phyloP scores from a whole-genome alignment of 257 asterid species.

The Ehretia macrophylla region DNA sequence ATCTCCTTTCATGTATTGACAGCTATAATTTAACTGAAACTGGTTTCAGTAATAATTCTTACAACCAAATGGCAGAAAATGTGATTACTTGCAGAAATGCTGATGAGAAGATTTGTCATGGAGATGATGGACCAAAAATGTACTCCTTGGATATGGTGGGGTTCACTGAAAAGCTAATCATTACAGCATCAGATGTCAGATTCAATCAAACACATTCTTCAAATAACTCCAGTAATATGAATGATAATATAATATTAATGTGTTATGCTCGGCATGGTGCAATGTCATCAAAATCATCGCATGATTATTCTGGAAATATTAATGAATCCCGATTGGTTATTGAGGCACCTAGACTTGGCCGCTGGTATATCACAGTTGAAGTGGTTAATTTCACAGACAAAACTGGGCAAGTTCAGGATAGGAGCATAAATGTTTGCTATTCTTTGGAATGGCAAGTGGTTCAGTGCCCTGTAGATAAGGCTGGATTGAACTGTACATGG shows the following conservation, averaged over 20 bases:
- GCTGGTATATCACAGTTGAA: constrained; percentile 68
- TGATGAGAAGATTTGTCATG: constrained; percentile 52
- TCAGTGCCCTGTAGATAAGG: constrained; percentile 70
- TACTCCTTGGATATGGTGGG: constrained; percentile 62
- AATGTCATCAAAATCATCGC: constrained; percentile 42
- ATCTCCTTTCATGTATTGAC: constrained; percentile 52
- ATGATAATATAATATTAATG: constrained; percentile 31
- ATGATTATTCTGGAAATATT: constrained; percentile 73
- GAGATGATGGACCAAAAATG: constrained; percentile 28
- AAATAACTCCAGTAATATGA: constrained; percentile 24
- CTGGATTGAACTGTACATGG: constrained; percentile 81
- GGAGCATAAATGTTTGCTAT: constrained; percentile 47
- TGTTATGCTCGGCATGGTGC: constrained; percentile 66
- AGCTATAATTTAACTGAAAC: constrained; percentile 33
- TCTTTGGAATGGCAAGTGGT: constrained; percentile 58
- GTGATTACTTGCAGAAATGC: constrained; percentile 49
- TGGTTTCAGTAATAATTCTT: constrained; percentile 22
- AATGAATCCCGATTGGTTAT: constrained; percentile 58
- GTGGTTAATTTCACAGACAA: constrained; percentile 39
- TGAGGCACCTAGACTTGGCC: constrained; percentile 66
- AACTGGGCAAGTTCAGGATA: constrained; percentile 19
- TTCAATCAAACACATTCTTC: constrained; percentile 33
- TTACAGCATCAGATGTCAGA: constrained; percentile 50
- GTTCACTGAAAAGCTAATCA: constrained; percentile 50
- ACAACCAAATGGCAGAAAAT: constrained; percentile 23